Evolutionary conservation across 2,329 filamentous ascomycete species (phyloP).

Genomic region (Tolypocladium amazonense): DNA sequence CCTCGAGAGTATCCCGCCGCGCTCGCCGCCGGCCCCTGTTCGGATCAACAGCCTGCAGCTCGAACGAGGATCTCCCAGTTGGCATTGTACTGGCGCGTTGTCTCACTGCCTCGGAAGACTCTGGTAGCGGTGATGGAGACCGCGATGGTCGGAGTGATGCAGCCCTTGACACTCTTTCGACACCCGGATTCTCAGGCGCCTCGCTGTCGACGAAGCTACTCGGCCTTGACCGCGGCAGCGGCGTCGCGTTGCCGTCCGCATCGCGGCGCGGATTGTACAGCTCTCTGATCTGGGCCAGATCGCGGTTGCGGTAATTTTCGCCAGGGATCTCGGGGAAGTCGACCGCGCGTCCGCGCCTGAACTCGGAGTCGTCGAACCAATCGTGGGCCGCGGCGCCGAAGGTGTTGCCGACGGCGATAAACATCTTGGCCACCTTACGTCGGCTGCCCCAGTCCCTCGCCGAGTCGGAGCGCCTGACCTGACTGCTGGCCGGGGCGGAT

Average conservation of each 20-base stretch:
- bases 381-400: slow-evolving; percentile 36
- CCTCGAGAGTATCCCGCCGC: slow-evolving; percentile 7
- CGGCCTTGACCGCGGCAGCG: slow-evolving; percentile 21
- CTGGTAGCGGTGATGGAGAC: not conserved
- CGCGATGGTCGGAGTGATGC: not conserved
- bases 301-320: slow-evolving; percentile 20
- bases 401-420: slow-evolving; percentile 32
- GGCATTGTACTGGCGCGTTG: slow-evolving; percentile 6
- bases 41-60: not conserved
- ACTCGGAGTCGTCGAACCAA: slow-evolving; percentile 37
- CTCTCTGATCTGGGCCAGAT: slow-evolving; percentile 25
- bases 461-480: not conserved
- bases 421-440: slow-evolving; percentile 28
- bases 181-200: not conserved
- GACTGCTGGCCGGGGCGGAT: not conserved
- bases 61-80: not conserved
- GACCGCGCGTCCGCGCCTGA: slow-evolving; percentile 32
- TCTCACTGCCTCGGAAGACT: not conserved
- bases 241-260: slow-evolving; percentile 18
- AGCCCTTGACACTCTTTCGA: not conserved
- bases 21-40: slow-evolving; percentile 3
- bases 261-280: slow-evolving; percentile 26
- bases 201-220: slow-evolving; percentile 21
- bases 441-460: slow-evolving; percentile 18
- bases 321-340: slow-evolving; percentile 47